phyloP scores from a whole-genome alignment of 2,329 filamentous ascomycete genomes.

The Aspergillus quadricinctus region DNA sequence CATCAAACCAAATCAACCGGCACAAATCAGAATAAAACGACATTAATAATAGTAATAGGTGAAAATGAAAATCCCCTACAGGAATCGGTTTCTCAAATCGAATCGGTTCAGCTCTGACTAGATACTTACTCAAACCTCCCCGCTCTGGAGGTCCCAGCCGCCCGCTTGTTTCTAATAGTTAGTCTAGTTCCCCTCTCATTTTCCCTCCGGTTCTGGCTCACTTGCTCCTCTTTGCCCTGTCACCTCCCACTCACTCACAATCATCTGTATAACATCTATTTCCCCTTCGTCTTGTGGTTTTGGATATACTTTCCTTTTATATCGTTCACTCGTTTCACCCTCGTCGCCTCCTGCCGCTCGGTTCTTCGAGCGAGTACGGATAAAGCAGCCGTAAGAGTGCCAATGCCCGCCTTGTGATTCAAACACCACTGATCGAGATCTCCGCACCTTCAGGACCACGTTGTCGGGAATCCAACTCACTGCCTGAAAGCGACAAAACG shows the following conservation, averaged over 20 bases:
- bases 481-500: conserved; percentile 4
- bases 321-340: conserved; percentile 23
- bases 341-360: conserved; percentile 8
- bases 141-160: conserved; percentile 10
- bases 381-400: conserved; percentile 5
- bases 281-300: conserved; percentile 16
- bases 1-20: background rate
- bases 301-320: conserved; percentile 5
- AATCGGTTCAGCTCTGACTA: background rate
- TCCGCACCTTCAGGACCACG: conserved; percentile 29
- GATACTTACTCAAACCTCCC: background rate
- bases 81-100: conserved; percentile 3
- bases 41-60: background rate
- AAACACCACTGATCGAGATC: conserved; percentile 25
- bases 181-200: conserved; percentile 18
- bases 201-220: conserved; percentile 10
- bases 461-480: conserved; percentile 9
- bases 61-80: background rate
- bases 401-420: conserved; percentile 19
- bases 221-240: conserved; percentile 15
- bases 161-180: conserved; percentile 14
- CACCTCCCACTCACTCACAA: conserved; percentile 5
- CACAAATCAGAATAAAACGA: background rate
- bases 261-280: conserved; percentile 27
- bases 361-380: conserved; percentile 11